Conservation (phyloP, 1,284 basidiomycete species). For the Sporisorium iseilematis-ciliati region DNA sequence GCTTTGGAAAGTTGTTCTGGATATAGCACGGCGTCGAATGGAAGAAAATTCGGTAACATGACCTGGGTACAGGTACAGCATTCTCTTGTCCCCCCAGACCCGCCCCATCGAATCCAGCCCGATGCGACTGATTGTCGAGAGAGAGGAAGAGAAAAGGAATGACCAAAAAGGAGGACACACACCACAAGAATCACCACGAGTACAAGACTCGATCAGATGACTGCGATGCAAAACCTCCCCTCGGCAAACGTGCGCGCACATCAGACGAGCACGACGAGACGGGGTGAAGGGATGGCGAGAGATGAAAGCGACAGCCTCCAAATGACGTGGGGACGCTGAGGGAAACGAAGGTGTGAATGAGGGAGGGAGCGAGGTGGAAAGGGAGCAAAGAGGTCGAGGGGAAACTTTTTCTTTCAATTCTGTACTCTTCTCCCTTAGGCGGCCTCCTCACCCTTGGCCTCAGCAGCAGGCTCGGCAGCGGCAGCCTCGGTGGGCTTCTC, state of each 20-base stretch:
- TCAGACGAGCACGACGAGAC: conserved; percentile 19
- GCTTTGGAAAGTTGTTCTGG: conserved; percentile 44
- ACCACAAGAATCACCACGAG: neutral
- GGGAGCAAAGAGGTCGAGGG: conserved; percentile 16
- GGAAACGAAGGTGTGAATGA: conserved; percentile 7
- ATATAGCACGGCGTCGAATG: conserved; percentile 56
- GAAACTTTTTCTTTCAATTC: conserved; percentile 44
- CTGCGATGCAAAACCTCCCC: conserved; percentile 1
- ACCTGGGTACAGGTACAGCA: conserved; percentile 47
- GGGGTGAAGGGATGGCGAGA: conserved; percentile 24
- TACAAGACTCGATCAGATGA: conserved; percentile 9
- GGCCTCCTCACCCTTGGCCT: conserved; percentile 68
- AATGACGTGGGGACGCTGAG: conserved; percentile 39
- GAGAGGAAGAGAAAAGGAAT: neutral
- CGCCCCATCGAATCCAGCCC: conserved; percentile 28
- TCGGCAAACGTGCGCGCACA: conserved; percentile 28
- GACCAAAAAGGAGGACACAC: conserved; percentile 1
- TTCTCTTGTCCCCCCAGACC: conserved; percentile 29
- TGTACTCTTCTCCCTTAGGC: conserved; percentile 54
- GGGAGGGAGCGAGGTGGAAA: conserved; percentile 4
- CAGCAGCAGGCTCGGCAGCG: conserved; percentile 62
- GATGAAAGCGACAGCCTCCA: conserved; percentile 52
- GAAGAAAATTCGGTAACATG: conserved; percentile 37
- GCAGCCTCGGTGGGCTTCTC: conserved; percentile 69
- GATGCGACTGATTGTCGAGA: conserved; percentile 14